Base-by-base conservation (phyloP, 305 asterid genomes). In the Fraxinus dipetala region DNA sequence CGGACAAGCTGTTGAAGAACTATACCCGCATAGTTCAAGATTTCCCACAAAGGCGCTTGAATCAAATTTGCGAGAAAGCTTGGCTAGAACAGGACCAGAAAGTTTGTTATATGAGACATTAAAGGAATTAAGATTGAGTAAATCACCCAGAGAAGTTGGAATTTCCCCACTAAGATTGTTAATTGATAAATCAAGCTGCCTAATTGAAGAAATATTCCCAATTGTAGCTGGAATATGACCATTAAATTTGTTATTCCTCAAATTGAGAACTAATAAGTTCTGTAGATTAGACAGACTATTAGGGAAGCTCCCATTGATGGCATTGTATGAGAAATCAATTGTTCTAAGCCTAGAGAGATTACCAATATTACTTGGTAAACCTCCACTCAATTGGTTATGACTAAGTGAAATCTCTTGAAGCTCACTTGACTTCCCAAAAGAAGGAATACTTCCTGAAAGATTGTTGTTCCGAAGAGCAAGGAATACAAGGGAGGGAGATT, bases 21-120 rank as follows among this genome's bases (percentile, higher is more conserved):
- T 87, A 82, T 88, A 94, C 1, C 98, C 99, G 73, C 99, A 96
- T 1, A 96, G 92, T 80, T 87, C 83, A 36, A 89, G 83, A 84
- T 96, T 94, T 26, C 98, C 99, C 35, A 59, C 73, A 79, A 96
- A 96, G 6, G 98, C 86, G 40, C 91, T 91, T 5, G 96, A 86
- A 36, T 88, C 88, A 90, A 96, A 96, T 59, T 87, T 90, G 10
- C 63, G 85, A 24, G 95, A 80, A 51, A 96, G 97, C 10, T 72
- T 75, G 10, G 32, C 36, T 0, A 98, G 98, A 72, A 94, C 97
- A 16, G 88, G 84, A 8, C 99, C 98, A 14, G 97, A 90, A 6
- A 95, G 93, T 34, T 91, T 90, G 85, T 95, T 95, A 38, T 90
- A 92, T 0, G 99, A 95, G 40, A 92, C 92, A 79, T 93, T 94